Conservation (phyloP, 169 alveolate genomes). For the Eimeria sp. region DNA sequence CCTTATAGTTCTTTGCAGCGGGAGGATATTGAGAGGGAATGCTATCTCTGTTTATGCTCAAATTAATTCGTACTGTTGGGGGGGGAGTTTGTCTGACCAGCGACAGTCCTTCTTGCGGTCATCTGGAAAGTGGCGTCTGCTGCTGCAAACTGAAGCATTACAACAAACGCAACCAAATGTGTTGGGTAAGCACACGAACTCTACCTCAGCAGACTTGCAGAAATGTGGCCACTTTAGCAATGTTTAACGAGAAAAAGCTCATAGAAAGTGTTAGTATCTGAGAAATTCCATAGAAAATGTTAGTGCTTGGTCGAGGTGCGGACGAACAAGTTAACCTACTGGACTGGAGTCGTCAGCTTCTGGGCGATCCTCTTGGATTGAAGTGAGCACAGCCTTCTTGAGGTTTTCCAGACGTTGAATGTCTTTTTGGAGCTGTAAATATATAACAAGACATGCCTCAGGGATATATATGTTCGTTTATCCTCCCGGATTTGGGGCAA, state of each 20-base stretch:
- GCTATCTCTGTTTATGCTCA: neutral
- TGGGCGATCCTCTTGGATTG: constrained; percentile 91
- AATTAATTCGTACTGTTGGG: constrained; percentile 9
- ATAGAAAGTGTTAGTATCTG: too few relatives aligned
- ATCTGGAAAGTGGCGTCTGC: constrained; percentile 31
- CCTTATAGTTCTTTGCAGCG: neutral
- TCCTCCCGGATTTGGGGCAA: neutral
- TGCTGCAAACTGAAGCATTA: constrained; percentile 18
- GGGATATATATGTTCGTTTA: neutral
- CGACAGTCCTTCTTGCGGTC: constrained; percentile 54
- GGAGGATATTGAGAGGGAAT: neutral
- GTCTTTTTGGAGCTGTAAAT: constrained; percentile 88
- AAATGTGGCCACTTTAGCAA: neutral
- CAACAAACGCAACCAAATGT: neutral
- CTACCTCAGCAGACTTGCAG: neutral
- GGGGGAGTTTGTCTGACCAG: constrained; percentile 42
- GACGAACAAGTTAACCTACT: neutral
- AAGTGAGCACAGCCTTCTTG: constrained; percentile 90
- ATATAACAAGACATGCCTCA: neutral
- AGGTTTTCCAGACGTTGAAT: constrained; percentile 90
- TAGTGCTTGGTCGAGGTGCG: too few relatives aligned
- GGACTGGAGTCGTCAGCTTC: constrained; percentile 81
- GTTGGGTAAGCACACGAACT: neutral
- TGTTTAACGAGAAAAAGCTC: neutral
- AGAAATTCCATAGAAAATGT: too few relatives aligned